Conservation (phyloP, 106 monocot species). For the Dendrobium nobile region DNA sequence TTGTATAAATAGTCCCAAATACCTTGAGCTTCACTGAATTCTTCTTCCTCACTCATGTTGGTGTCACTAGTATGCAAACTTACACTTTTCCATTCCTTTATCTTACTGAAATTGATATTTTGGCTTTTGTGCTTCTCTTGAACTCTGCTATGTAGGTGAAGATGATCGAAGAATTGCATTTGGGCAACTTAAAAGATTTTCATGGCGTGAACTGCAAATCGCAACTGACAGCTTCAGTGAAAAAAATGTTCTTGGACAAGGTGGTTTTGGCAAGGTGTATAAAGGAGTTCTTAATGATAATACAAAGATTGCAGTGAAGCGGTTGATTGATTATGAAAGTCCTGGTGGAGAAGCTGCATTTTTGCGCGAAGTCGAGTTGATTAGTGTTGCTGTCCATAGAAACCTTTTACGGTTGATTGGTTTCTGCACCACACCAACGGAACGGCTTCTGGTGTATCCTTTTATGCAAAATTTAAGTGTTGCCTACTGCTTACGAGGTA, state of each 20-base stretch:
- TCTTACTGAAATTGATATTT: not conserved
- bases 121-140: not conserved
- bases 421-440: constrained; percentile 43
- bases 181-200: constrained; percentile 52
- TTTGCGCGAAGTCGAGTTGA: constrained; percentile 56
- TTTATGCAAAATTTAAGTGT: constrained; percentile 62
- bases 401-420: constrained; percentile 54
- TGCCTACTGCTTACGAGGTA: constrained; percentile 58
- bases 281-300: constrained; percentile 42
- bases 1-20: not conserved
- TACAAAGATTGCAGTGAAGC: constrained; percentile 48
- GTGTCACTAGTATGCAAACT: not conserved
- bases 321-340: constrained; percentile 38
- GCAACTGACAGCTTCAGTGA: constrained; percentile 53
- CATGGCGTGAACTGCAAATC: constrained; percentile 49
- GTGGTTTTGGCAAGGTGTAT: constrained; percentile 61
- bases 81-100: not conserved
- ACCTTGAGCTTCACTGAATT: not conserved
- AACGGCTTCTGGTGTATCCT: constrained; percentile 56
- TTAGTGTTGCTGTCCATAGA: constrained; percentile 58
- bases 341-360: constrained; percentile 52
- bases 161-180: constrained; percentile 36
- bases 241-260: constrained; percentile 56
- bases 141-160: constrained; percentile 25
- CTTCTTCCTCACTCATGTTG: not conserved